Evolutionary conservation across 1,284 basidiomycete species (phyloP).

Genomic region (Sporisorium scitamineum): DNA sequence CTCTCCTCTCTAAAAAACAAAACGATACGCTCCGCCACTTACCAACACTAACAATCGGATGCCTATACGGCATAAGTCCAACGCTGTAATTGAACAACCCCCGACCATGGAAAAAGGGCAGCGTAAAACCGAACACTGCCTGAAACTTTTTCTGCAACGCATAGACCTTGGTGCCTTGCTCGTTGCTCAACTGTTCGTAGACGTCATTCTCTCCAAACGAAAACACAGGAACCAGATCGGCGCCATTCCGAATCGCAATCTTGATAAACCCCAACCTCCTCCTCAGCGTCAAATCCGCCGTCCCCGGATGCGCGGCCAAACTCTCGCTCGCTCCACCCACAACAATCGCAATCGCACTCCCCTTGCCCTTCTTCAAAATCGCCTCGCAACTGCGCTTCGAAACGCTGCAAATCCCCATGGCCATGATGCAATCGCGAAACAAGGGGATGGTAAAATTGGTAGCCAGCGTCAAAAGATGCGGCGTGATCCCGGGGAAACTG

Average conservation of each 20-base stretch:
- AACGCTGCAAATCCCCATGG: constrained; percentile 88
- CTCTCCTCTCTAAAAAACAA: not conserved
- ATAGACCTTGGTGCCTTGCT: constrained; percentile 89
- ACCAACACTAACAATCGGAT: constrained; percentile 90
- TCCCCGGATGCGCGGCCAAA: constrained; percentile 91
- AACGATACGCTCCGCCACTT: too few relatives aligned
- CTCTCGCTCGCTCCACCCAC: constrained; percentile 96
- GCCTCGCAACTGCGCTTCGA: constrained; percentile 89
- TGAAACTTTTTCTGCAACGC: constrained; percentile 62
- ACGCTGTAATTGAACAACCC: constrained; percentile 77
- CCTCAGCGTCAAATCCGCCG: constrained; percentile 88
- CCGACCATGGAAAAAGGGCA: constrained; percentile 90
- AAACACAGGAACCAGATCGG: constrained; percentile 64
- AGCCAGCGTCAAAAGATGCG: constrained; percentile 89
- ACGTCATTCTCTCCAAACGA: constrained; percentile 99
- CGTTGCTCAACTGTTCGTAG: constrained; percentile 94
- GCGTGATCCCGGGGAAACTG: constrained; percentile 88
- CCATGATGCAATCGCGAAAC: constrained; percentile 85
- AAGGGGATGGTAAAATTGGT: constrained; percentile 90
- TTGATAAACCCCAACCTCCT: constrained; percentile 89
- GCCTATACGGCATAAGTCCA: constrained; percentile 90
- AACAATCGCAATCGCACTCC: constrained; percentile 87
- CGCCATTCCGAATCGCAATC: constrained; percentile 89
- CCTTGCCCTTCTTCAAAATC: constrained; percentile 76
- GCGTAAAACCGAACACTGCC: constrained; percentile 87